phyloP scores from a whole-genome alignment of 768 basidiomycete species.

The Russula emetica region DNA sequence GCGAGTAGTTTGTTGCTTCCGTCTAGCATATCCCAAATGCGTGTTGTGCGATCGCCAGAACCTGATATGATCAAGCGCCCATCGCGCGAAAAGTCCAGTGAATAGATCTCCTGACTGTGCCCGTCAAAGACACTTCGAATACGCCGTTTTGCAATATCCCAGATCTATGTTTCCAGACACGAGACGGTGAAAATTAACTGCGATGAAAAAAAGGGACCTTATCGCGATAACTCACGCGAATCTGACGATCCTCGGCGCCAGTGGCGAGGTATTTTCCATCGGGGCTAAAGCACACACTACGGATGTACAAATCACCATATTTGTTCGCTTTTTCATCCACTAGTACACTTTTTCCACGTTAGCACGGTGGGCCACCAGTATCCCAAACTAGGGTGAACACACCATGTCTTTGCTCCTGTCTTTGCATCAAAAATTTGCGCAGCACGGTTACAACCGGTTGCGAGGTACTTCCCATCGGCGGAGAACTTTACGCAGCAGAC shows the following conservation, averaged over 20 bases:
- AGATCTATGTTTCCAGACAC: conserved; percentile 52
- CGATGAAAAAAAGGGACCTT: neutral
- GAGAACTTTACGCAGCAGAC: conserved; percentile 93
- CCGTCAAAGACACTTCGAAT: conserved; percentile 82
- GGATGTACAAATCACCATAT: conserved; percentile 81
- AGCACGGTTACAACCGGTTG: conserved; percentile 94
- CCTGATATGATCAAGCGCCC: conserved; percentile 85
- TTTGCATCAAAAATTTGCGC: conserved; percentile 94
- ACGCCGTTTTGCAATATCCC: conserved; percentile 80
- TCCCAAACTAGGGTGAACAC: conserved; percentile 30
- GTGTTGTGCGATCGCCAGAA: conserved; percentile 68
- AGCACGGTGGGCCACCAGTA: neutral
- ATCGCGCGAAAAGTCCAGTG: conserved; percentile 85
- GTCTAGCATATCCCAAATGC: conserved; percentile 57
- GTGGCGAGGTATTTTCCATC: conserved; percentile 70
- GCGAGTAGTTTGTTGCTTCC: conserved; percentile 43
- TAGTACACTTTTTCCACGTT: conserved; percentile 50
- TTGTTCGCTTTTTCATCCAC: conserved; percentile 71
- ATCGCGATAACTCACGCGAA: conserved; percentile 55
- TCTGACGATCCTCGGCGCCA: conserved; percentile 87
- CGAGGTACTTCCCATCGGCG: conserved; percentile 86
- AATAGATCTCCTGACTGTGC: conserved; percentile 91
- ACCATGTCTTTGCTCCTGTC: conserved; percentile 83
- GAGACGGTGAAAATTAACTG: neutral
- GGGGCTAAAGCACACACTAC: conserved; percentile 76